Evolutionary conservation across 1,284 basidiomycete species (phyloP).

Genomic region (Ganoderma boninense): DNA sequence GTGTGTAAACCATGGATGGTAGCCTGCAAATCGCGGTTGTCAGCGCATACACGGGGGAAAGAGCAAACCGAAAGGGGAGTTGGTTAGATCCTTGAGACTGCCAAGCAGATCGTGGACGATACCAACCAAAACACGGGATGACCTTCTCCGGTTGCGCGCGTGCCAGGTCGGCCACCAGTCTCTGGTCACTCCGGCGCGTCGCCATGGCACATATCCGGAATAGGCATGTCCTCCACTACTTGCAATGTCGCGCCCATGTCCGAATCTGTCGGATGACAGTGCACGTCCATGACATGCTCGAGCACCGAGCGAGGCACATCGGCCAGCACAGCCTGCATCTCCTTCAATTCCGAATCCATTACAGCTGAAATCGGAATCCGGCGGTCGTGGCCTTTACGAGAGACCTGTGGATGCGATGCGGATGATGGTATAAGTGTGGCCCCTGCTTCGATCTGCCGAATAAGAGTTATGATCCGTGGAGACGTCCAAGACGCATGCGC

Average conservation of each 20-base stretch:
- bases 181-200: constrained; percentile 67
- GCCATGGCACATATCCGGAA: constrained; percentile 83
- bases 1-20: constrained; percentile 88
- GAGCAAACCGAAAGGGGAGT: constrained; percentile 7
- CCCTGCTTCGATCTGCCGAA: neutral
- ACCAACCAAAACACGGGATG: constrained; percentile 79
- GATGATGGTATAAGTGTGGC: neutral
- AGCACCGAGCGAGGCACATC: constrained; percentile 50
- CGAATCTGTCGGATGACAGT: constrained; percentile 84
- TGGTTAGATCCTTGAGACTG: neutral
- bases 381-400: constrained; percentile 2
- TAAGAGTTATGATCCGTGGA: neutral
- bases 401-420: neutral
- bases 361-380: constrained; percentile 6
- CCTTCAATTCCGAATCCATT: constrained; percentile 6
- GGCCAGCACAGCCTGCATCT: constrained; percentile 20
- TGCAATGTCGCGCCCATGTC: constrained; percentile 54
- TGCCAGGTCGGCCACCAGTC: constrained; percentile 68
- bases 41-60: constrained; percentile 10
- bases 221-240: constrained; percentile 51
- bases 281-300: constrained; percentile 75
- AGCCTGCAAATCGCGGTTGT: constrained; percentile 54
- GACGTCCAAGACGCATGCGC: neutral
- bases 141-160: constrained; percentile 67
- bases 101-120: neutral